Evolutionary conservation across 2,329 filamentous ascomycete species (phyloP), one percentile per base, ranked within the genome.

Genomic region (Diaporthe ilicicola): DNA sequence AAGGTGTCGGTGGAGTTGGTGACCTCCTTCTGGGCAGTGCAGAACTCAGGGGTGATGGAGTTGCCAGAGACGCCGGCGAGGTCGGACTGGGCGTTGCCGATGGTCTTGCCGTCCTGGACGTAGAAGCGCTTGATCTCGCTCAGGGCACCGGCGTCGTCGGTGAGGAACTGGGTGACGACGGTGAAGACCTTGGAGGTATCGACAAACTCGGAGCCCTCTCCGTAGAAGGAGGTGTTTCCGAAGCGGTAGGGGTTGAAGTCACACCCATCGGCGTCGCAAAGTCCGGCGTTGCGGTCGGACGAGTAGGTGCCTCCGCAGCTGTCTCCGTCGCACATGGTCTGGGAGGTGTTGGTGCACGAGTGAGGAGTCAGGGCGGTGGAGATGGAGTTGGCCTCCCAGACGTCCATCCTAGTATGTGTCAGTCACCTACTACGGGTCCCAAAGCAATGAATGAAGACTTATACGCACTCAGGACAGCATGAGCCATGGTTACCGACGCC

Each of bases 181-280:
- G 90, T 92, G 75, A 92, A 80, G 75, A 88, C 87, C 77, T 84
- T 82, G 73, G 79, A 86, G 68, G 89, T 90, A 78, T 92, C 87
- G 75, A 93, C 82, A 78, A 83, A 84, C 73, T 84, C 84, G 0
- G 85, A 81, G 64, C 81, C 81, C n/a, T 74, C 76, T 66, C 90
- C 91, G 82, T 89, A 92, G 84, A 91, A 93, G 79, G 81, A 82
- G 72, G 83, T 83, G 81, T 90, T 86, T 73, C 91, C 91, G 84
- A 89, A 84, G 78, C 90, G 90, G 87, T 88, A 93, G 48, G 86
- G 78, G 86, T 92, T 92, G 86, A 91, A 92, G 79, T 92, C 91
- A 76, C 91, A 93, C 50, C 91, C 91, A 76, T 92, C 90, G 73
- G 89, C 88, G 78, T 93, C 91, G 79, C 91, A 93, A 70, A 87